A percentile compares a stretch with the other conserved stretches of the same genome.
Evolutionary conservation across 2,329 filamentous ascomycete species (phyloP).

Genomic region (Ophiognomonia clavigignenti-juglandacearum): DNA sequence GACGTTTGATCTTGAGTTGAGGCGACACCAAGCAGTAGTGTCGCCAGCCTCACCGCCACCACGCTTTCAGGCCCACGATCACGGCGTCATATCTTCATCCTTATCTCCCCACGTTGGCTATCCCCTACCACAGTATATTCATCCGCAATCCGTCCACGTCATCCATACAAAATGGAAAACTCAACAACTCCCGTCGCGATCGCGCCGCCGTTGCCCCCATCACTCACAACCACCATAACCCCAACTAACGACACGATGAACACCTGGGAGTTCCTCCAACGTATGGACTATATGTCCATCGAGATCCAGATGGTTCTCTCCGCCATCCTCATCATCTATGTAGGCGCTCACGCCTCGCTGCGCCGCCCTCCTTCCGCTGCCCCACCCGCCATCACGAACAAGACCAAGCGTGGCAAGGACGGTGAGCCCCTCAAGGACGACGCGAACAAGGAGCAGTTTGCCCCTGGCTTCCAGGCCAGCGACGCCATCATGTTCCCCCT

Average conservation of each 20-base stretch:
- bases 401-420: slow-evolving; percentile 13
- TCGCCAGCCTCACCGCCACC: too few species aligned
- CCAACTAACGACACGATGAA: not conserved
- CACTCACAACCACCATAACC: slow-evolving; percentile 5
- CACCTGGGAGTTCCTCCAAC: slow-evolving; percentile 5
- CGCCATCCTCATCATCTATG: slow-evolving; percentile 77
- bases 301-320: slow-evolving; percentile 52
- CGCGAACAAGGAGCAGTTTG: slow-evolving; percentile 47
- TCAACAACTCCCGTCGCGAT: not conserved
- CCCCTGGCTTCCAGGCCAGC: slow-evolving; percentile 62
- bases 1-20: too few species aligned
- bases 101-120: too few species aligned
- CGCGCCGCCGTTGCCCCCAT: too few species aligned
- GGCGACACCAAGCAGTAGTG: too few species aligned
- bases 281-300: slow-evolving; percentile 36
- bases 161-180: not conserved
- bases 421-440: slow-evolving; percentile 37
- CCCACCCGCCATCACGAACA: slow-evolving; percentile 42
- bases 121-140: too few species aligned
- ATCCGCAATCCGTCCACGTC: too few species aligned
- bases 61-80: too few species aligned
- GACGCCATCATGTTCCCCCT: slow-evolving; percentile 85
- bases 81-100: too few species aligned
- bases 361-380: slow-evolving; percentile 76
- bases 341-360: slow-evolving; percentile 80